Percentiles rank a stretch among this genome's conserved stretches.
These are phyloP conservation scores for Leishmania aethiopica DNA, from an alignment of 208 protist genomes.

Conservation along the genomic window DNA sequence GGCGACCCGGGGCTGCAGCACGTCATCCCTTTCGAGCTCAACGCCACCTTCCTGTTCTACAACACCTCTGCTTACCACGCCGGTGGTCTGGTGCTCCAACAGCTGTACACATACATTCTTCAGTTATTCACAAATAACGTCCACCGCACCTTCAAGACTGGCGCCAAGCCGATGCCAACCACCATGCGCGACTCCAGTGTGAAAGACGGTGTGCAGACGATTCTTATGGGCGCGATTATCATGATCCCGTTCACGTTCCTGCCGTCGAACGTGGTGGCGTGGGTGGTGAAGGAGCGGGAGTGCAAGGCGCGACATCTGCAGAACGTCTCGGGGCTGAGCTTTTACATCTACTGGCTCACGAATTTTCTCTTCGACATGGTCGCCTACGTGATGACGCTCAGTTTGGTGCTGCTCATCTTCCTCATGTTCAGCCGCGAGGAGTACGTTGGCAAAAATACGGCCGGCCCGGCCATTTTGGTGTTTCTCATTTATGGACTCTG, in stretches of 20 bases:
- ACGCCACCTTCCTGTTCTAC: slow-evolving; percentile 45
- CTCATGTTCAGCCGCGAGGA: slow-evolving; percentile 61
- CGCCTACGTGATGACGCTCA: slow-evolving; percentile 61
- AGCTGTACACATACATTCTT: slow-evolving; percentile 37
- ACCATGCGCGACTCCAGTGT: slow-evolving; percentile 31
- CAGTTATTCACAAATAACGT: slow-evolving; percentile 38
- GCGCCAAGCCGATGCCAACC: slow-evolving; percentile 34
- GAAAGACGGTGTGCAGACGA: slow-evolving; percentile 34
- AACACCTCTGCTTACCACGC: slow-evolving; percentile 66
- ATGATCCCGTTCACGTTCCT: slow-evolving; percentile 81
- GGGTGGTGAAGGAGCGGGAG: slow-evolving; percentile 83
- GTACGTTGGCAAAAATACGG: slow-evolving; percentile 47
- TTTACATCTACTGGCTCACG: slow-evolving; percentile 76
- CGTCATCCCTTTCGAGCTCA: slow-evolving; percentile 23
- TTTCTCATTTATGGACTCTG: slow-evolving; percentile 68
- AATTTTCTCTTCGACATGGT: slow-evolving; percentile 84
- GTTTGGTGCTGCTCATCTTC: slow-evolving; percentile 66
- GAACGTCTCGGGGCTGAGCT: slow-evolving; percentile 66
- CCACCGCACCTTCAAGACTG: slow-evolving; percentile 14
- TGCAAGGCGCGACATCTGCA: slow-evolving; percentile 72
- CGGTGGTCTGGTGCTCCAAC: slow-evolving; percentile 34
- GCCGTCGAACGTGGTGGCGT: slow-evolving; percentile 63
- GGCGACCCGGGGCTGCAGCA: slow-evolving; percentile 41
- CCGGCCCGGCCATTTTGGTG: slow-evolving; percentile 46
- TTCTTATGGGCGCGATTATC: slow-evolving; percentile 62